Evolutionary conservation across 495 filamentous ascomycete genomes (phyloP).

Genomic region (Hyaloscypha bicolor): DNA sequence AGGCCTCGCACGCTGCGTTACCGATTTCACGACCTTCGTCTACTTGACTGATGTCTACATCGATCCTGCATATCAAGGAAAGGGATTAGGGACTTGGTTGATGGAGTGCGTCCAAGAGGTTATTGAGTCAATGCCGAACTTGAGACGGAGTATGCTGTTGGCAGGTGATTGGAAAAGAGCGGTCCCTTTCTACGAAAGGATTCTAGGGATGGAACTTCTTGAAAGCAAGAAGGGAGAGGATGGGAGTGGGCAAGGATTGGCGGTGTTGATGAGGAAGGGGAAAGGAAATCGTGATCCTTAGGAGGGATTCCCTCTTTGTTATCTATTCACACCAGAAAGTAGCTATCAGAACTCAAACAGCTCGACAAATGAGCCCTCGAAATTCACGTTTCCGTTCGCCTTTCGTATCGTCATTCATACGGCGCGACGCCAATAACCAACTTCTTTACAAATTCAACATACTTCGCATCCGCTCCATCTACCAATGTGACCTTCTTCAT

Average conservation of each 20-base stretch:
- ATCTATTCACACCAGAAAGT: no score
- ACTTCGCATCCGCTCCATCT: constrained; percentile 23
- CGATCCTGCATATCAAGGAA: constrained; percentile 51
- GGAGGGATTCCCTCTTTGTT: no score
- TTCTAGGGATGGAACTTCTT: constrained; percentile 43
- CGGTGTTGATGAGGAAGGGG: constrained; percentile 9
- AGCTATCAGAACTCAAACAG: no score
- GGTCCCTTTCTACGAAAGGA: constrained; percentile 46
- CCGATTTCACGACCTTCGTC: constrained; percentile 65
- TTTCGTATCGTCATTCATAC: background rate
- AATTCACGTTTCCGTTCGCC: no score
- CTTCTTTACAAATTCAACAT: background rate
- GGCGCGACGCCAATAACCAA: constrained; percentile 20
- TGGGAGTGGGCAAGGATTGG: constrained; percentile 12
- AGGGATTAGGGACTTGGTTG: constrained; percentile 65
- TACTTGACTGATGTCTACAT: constrained; percentile 74
- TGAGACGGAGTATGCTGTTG: constrained; percentile 57
- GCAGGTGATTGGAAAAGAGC: constrained; percentile 35
- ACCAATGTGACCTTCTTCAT: constrained; percentile 9
- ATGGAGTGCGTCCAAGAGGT: constrained; percentile 59
- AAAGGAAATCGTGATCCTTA: background rate
- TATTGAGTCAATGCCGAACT: constrained; percentile 52
- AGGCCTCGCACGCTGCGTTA: constrained; percentile 65
- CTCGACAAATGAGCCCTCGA: no score
- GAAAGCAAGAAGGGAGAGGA: background rate